Base-by-base conservation (phyloP, 257 asterid species). In the Solanum chaucha region DNA sequence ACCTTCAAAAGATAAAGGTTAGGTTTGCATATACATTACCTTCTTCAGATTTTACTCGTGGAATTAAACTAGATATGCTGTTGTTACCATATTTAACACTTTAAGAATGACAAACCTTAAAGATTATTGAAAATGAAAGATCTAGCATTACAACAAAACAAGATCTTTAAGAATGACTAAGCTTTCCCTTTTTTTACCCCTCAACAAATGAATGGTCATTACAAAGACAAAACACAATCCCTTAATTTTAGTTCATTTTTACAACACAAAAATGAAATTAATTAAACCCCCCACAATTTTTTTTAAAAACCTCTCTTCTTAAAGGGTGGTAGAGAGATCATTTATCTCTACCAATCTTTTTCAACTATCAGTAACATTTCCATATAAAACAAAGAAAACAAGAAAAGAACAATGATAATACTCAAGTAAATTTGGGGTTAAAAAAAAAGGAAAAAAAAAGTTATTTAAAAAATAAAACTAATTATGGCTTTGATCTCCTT, bases 61-160 rank as follows among this genome's bases (percentile, higher is more conserved):
- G 0, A 24, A n/a, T 64, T 64, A n/a, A 0, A n/a, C 3, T 59
- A 1, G 1, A 8, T 59, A 59, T 59, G 26, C 0, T 0, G 11
- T 59, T 64, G 0, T 11, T 65, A 34, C 28, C 48, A 19, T 72
- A 17, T 19, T 34, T 35, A 72, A 34, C 26, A 35, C 48, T 9
- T 26, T 12, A 6, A 35, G 48, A 20, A 35, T 1, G 3, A 20
- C 51, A 35, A 20, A 74, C 51, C 19, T 5, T 5, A 10, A 1
- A 22, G 58, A 34, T 0, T 0, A 8, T 34, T 2, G 26, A 71
- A 70, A 70, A 70, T 14, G 7, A 70, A 71, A 70, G 24, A 70
- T 0, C 35, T 1, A 19, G 1, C 44, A 4, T 32, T 32, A 71
- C 14, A 17, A 71, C 26, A 32, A 6, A 71, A 71, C 78, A 8